These are phyloP conservation scores for Cicer cuneatum DNA, from an alignment of 306 rosid genomes.

Conservation along the genomic window DNA sequence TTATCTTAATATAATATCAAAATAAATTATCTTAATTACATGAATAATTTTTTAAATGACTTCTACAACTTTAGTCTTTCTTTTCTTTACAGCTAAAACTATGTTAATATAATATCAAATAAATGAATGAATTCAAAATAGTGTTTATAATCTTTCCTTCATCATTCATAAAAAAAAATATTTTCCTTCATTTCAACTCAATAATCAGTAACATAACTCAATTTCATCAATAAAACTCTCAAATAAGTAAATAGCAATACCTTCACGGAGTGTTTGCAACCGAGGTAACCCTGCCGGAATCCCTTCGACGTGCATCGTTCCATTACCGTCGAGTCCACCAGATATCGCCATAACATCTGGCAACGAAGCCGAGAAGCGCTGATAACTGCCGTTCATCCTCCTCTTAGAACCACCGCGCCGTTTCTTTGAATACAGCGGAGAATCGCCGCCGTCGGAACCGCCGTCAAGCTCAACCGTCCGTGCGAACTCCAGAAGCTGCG, in stretches of 20 bases:
- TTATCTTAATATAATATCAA: not conserved
- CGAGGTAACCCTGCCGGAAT: conserved; percentile 89
- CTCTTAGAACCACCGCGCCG: conserved; percentile 54
- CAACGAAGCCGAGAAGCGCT: conserved; percentile 68
- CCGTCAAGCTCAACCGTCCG: conserved; percentile 72
- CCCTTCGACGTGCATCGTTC: conserved; percentile 59
- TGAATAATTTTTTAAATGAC: no score
- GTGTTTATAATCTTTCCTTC: not conserved
- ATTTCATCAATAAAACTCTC: conserved; percentile 11
- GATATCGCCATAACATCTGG: conserved; percentile 78
- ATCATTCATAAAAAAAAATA: not conserved
- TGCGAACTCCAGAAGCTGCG: conserved; percentile 87
- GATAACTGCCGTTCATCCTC: conserved; percentile 50
- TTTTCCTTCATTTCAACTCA: conserved; percentile 15
- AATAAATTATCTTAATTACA: not conserved
- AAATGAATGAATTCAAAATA: not conserved
- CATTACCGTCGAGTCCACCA: conserved; percentile 61
- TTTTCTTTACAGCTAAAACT: conserved; percentile 7
- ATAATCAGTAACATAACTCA: not conserved
- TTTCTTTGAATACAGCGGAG: conserved; percentile 65
- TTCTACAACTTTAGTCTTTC: not conserved
- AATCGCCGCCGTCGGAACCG: conserved; percentile 49
- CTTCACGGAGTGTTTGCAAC: conserved; percentile 87
- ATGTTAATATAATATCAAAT: not conserved
- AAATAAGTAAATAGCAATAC: conserved; percentile 48